A percentile compares a stretch with the other conserved stretches of the same genome.
These are phyloP conservation scores for Paratrimastix pyriformis DNA, from an alignment of 78 protist species.

Conservation along the genomic window DNA sequence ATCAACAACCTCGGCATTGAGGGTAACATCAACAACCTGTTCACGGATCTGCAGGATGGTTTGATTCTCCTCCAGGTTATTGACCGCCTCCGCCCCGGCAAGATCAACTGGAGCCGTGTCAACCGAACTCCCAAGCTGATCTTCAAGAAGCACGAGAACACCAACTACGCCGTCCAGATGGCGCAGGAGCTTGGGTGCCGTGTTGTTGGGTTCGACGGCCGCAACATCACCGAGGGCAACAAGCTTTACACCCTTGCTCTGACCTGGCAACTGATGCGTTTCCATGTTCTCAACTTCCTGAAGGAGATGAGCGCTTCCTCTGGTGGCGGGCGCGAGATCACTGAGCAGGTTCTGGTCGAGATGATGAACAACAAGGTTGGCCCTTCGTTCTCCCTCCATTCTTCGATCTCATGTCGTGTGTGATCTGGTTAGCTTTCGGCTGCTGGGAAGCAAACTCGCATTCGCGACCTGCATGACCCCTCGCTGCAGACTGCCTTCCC, in stretches of 20 bases:
- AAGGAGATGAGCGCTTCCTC: too few relatives aligned
- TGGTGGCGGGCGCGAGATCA: too few relatives aligned
- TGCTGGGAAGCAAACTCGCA: neutral
- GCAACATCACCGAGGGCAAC: constrained; percentile 44
- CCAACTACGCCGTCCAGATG: constrained; percentile 50
- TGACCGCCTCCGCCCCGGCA: constrained; percentile 77
- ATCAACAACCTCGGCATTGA: constrained; percentile 81
- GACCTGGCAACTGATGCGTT: constrained; percentile 30
- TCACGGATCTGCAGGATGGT: constrained; percentile 74
- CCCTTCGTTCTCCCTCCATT: too few relatives aligned
- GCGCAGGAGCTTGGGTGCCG: constrained; percentile 41
- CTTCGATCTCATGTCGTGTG: too few relatives aligned
- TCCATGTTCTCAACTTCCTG: constrained; percentile 1
- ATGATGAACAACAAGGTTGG: too few relatives aligned
- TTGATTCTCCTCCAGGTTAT: constrained; percentile 63
- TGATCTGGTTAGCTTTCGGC: too few relatives aligned
- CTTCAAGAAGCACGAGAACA: constrained; percentile 52
- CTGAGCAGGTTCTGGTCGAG: too few relatives aligned
- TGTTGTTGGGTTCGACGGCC: constrained; percentile 59
- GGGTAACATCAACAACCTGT: constrained; percentile 60
- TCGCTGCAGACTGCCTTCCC: neutral
- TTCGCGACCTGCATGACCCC: neutral
- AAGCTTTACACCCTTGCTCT: constrained; percentile 24
- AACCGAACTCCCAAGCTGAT: constrained; percentile 34
- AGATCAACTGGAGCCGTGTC: constrained; percentile 39